Evolutionary conservation across 2,329 filamentous ascomycete species (phyloP), one percentile per base, ranked within the genome.

Genomic region (Neoscytalidium dimidiatum): DNA sequence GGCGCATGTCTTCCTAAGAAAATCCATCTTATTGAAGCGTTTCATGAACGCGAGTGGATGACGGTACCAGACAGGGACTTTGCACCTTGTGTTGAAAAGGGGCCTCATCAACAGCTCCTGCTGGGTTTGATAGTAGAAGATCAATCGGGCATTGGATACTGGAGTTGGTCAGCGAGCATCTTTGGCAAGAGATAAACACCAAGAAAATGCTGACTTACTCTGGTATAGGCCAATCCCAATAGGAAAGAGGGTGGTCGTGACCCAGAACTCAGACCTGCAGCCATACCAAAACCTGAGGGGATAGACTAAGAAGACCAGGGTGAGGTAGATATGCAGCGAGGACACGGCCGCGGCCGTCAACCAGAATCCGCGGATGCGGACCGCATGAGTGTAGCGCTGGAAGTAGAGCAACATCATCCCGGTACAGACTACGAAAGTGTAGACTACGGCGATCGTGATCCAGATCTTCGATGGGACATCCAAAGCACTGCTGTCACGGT

Each of bases 251-350:
- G 44, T 35, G 13, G 53, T 53, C 63, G 61, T 65, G 46, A 61
- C 53, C 52, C 52, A 65, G 63, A 60, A 65, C 14, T 65, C 63
- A 14, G 52, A 44, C 7, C 26, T 31, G 29, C 63, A 65, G 19
- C 28, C 35, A 33, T 61, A 65, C 63, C 63, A 65, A 31, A 57
- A 65, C 44, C 63, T 57, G n/a, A 65, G 28, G 14, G 53, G 44
- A 33, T 60, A 65, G 33, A 8, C 29, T 17, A 65, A 8, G 19
- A 60, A 29, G 33, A 65, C 19, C 44, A 52, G 8, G 21, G 23
- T 8, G 11, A 65, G 53, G 63, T 65, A 65, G 28, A 29, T 19
- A 19, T 60, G 52, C 31, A 65, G 28, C 5, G 28, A 41, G 48
- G 31, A 17, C 5, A 65, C 23, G 46, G 63, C 33, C 4, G 35